These are phyloP conservation scores for Ustilago bromivora DNA, from an alignment of 1,284 basidiomycete species.

Conservation along the genomic window DNA sequence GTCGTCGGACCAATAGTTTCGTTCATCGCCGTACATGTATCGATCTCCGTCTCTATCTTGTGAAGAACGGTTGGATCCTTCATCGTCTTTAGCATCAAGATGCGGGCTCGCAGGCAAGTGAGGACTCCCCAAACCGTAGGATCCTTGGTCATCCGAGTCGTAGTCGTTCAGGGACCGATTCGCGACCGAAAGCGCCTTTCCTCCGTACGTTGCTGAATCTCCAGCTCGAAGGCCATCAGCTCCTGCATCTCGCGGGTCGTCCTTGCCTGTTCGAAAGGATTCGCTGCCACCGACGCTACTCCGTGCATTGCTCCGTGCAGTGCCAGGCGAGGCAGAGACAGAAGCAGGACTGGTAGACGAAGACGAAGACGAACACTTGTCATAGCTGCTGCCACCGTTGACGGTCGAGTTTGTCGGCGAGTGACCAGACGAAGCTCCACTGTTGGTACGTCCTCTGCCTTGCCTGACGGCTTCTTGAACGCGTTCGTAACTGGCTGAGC, in stretches of 20 bases:
- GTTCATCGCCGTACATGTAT: slow-evolving; percentile 53
- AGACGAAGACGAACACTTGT: slow-evolving; percentile 27
- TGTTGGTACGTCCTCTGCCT: slow-evolving; percentile 42
- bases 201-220: slow-evolving; percentile 49
- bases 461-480: slow-evolving; percentile 57
- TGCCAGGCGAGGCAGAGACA: slow-evolving; percentile 37
- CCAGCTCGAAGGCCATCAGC: slow-evolving; percentile 46
- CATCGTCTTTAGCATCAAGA: slow-evolving; percentile 39
- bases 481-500: slow-evolving; percentile 62
- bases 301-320: slow-evolving; percentile 30
- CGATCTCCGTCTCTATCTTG: slow-evolving; percentile 51
- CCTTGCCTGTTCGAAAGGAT: slow-evolving; percentile 51
- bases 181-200: slow-evolving; percentile 52
- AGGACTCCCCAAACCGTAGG: slow-evolving; percentile 47
- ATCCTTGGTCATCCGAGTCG: slow-evolving; percentile 49
- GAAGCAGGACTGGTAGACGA: slow-evolving; percentile 37
- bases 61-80: slow-evolving; percentile 31
- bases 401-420: slow-evolving; percentile 42
- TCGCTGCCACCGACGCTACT: slow-evolving; percentile 25
- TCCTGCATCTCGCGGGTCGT: slow-evolving; percentile 42
- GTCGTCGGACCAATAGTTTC: slow-evolving; percentile 53
- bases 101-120: slow-evolving; percentile 52
- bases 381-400: slow-evolving; percentile 42
- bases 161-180: slow-evolving; percentile 48
- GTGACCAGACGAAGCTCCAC: slow-evolving; percentile 39